Base-by-base conservation (phyloP, 1,139 yeast species). In the Wickerhamomyces sp. region DNA sequence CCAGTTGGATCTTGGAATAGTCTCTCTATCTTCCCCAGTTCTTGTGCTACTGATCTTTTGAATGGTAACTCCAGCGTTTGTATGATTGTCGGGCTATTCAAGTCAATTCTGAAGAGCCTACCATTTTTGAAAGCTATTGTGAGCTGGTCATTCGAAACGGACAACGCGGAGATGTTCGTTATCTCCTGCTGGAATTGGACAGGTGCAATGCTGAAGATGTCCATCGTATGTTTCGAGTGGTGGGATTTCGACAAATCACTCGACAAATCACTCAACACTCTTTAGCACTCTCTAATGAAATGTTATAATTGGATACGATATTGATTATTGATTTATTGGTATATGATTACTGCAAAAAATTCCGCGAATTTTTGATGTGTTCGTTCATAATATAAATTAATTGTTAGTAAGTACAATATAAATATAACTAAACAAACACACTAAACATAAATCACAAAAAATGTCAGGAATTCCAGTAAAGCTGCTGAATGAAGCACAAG, bases 401-500 rank as follows among this genome's bases (percentile, higher is more conserved):
- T n/a, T n/a, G n/a, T n/a, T n/a, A n/a, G n/a, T n/a, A n/a, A n/a
- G n/a, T n/a, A n/a, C n/a, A n/a, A n/a, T n/a, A n/a, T n/a, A n/a
- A n/a, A n/a, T 21, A 8, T 8, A 7, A 21, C 25, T 8, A 21
- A 12, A 21, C 10, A 21, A 21, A 21, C 10, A 21, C 12, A 7
- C 25, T 12, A 21, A 21, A 21, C 7, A 12, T 21, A 21, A 21
- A n/a, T n/a, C n/a, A n/a, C 7, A 15, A 3, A 51, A 49, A 54
- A 49, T 56, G 16, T 74, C 82, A 44, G 87, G 90, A 36, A 80
- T 89, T 36, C 97, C 97, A 7, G 81, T 89, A 12, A 83, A 90
- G 60, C 79, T 92, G 30, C 71, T 92, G 39, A 87, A 81, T 57
- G 98, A 89, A 63, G 88, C 96, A 10, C 84, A 78, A 55, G 97